Evolutionary conservation across 495 filamentous ascomycete species (phyloP), one percentile per base, ranked within the genome.

Genomic region (Xylaria palmicola): DNA sequence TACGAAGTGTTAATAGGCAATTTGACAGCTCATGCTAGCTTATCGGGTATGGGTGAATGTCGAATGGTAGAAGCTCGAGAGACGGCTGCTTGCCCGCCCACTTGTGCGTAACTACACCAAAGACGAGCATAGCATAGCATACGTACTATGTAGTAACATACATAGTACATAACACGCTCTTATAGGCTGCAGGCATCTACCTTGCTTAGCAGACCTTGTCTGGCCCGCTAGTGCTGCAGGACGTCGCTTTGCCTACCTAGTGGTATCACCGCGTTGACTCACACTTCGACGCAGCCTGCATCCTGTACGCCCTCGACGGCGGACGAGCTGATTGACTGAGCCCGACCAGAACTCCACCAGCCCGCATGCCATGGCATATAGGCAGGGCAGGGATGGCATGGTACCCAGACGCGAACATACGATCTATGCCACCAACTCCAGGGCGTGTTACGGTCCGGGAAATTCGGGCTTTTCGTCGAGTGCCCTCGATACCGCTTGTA

Each of bases 201-300:
- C 56, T 36, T n/a, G n/a, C n/a, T n/a, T 50, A 29, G 17, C 22
- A 49, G 29, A 37, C 44, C 34, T 37, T 24, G 24, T 29, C 44
- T 4, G 12, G n/a, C 37, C 47, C 37, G 45, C 36, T 47, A 45
- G 56, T 32, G 30, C 49, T 61, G 49, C 59, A 61, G 32, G 19
- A 44, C 20, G 41, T 50, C 59, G 50, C 49, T 52, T 61, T 51
- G 49, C 39, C 59, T 37, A 41, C 32, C 52, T 39, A 37, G 55
- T 13, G 30, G 29, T 48, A 29, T 48, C 40, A 44, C 41, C 27
- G 19, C 30, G 50, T 61, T 61, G 50, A 61, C 59, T 61, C 59
- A 61, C 40, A 61, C 59, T 55, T 61, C 40, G 39, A 60, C 41
- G 48, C 40, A 13, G 37, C 49, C 50, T 61, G 59, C 50, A 36